phyloP scores from a whole-genome alignment of 2,329 filamentous ascomycete species.

The Eutypella sp. region DNA sequence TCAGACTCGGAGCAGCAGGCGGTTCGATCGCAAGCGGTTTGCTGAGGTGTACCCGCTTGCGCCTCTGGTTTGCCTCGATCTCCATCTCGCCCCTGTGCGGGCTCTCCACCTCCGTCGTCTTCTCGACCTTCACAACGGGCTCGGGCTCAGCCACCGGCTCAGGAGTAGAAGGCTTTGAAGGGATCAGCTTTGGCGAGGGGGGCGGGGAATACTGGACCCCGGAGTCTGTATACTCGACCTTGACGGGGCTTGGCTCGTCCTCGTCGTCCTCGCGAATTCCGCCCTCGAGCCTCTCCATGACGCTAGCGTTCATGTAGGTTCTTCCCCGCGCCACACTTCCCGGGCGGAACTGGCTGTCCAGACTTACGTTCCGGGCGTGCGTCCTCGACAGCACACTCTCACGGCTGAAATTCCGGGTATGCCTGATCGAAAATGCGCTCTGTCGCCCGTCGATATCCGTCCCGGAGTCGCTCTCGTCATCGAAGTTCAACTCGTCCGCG shows the following conservation, averaged over 20 bases:
- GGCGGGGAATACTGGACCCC: slow-evolving; percentile 81
- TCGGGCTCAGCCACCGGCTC: slow-evolving; percentile 40
- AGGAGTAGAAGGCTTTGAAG: slow-evolving; percentile 36
- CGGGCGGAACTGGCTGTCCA: slow-evolving; percentile 51
- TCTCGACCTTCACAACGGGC: slow-evolving; percentile 33
- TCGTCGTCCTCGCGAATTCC: slow-evolving; percentile 47
- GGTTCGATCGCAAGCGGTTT: slow-evolving; percentile 47
- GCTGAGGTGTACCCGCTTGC: slow-evolving; percentile 59
- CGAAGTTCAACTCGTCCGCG: slow-evolving; percentile 86
- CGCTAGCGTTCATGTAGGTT: slow-evolving; percentile 47
- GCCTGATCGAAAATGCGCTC: slow-evolving; percentile 51
- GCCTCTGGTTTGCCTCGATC: slow-evolving; percentile 68
- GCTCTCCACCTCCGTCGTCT: slow-evolving; percentile 37
- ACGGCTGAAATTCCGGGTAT: slow-evolving; percentile 51
- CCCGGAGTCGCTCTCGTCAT: slow-evolving; percentile 69
- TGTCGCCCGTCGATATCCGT: slow-evolving; percentile 68
- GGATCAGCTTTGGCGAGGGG: slow-evolving; percentile 57
- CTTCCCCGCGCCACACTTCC: slow-evolving; percentile 51
- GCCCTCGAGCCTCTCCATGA: slow-evolving; percentile 52
- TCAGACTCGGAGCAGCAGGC: slow-evolving; percentile 35
- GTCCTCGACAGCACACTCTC: slow-evolving; percentile 46
- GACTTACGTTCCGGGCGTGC: slow-evolving; percentile 53
- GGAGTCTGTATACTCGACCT: slow-evolving; percentile 63
- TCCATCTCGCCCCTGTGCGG: slow-evolving; percentile 48
- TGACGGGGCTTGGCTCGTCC: slow-evolving; percentile 28